Conservation (phyloP, 2,329 filamentous ascomycete genomes). For the Pseudopyricularia javanii region DNA sequence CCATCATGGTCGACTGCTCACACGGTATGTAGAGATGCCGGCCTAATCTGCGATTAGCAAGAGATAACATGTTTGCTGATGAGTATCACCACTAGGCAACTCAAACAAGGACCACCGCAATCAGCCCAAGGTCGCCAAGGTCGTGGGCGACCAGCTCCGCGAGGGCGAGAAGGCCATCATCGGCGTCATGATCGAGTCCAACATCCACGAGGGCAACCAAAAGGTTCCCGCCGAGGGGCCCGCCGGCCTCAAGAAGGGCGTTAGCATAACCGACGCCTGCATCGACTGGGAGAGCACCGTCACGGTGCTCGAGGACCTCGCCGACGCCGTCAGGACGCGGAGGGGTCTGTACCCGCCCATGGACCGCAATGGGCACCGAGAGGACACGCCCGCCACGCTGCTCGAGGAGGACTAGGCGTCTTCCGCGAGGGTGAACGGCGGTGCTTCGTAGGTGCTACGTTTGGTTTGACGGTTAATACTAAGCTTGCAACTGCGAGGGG, state of each 20-base stretch:
- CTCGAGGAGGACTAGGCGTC: conserved; percentile 39
- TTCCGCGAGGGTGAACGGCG: no score
- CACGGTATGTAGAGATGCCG: conserved; percentile 58
- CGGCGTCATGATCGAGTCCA: conserved; percentile 97
- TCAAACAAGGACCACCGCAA: conserved; percentile 96
- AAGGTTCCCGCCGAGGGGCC: conserved; percentile 81
- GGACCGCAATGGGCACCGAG: conserved; percentile 14
- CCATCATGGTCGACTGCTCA: conserved; percentile 96
- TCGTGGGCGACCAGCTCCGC: conserved; percentile 72
- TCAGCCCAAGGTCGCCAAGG: conserved; percentile 83
- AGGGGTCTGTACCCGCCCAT: conserved; percentile 37
- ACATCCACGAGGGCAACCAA: conserved; percentile 83
- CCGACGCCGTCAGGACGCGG: conserved; percentile 67
- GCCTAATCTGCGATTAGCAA: no score
- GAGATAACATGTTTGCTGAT: no score
- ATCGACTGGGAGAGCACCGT: conserved; percentile 91
- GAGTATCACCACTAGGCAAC: conserved; percentile 50
- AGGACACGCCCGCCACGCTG: conserved; percentile 24
- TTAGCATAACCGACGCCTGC: conserved; percentile 95
- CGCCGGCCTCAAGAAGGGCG: conserved; percentile 67
- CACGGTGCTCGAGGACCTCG: conserved; percentile 65
- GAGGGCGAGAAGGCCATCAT: conserved; percentile 81
- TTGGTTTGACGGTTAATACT: no score
- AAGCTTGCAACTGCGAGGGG: no score
- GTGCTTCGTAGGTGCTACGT: no score